Evolutionary conservation across 2,329 filamentous ascomycete genomes (phyloP), one percentile per base, ranked within the genome.

Genomic region (Colletotrichum brevisporum): DNA sequence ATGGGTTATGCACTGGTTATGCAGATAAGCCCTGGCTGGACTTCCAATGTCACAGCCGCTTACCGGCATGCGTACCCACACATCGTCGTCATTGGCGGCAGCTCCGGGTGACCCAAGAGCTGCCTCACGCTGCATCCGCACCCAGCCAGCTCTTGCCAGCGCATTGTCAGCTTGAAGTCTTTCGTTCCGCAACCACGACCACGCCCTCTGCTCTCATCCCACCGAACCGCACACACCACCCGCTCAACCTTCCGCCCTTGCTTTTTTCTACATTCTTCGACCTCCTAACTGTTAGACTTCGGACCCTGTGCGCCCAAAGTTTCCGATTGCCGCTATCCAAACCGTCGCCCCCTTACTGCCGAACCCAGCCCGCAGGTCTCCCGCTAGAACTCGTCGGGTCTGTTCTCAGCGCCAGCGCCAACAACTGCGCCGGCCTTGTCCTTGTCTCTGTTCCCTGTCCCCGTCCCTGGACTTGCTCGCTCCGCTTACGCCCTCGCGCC

Each of bases 51-150:
- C 43, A 50, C 62, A 61, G 67, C 67, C 67, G 66, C 51, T 36
- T 55, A 15, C 8, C 62, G 62, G 56, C 51, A 69, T 69, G 67
- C 55, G 66, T 55, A 52, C 15, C 55, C 26, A 66, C 63, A 69
- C 67, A 62, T 69, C 66, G 67, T 69, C 67, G 55, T 52, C 36
- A 69, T 61, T 69, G 45, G 67, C 67, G 62, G 43, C 55, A 69
- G 67, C 62, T 67, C 45, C 50, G 27, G 67, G 41, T 16, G 47
- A 27, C 27, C 43, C 64, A 21, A 36, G 45, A 39, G 13, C 31
- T 36, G 31, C 31, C 31, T 9, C 31, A 8, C 8, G 8, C 31
- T 36, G 31, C 31, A 10, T 36, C 31, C 31, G 31, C 31, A 36
- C 31, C 31, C 31, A 36, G 27, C 27, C 27, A 31, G 31, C 31